A percentile compares a stretch with the other conserved stretches of the same genome.
Evolutionary conservation across 208 protist genomes (phyloP).

Genomic region (Acanthamoeba sp.): DNA sequence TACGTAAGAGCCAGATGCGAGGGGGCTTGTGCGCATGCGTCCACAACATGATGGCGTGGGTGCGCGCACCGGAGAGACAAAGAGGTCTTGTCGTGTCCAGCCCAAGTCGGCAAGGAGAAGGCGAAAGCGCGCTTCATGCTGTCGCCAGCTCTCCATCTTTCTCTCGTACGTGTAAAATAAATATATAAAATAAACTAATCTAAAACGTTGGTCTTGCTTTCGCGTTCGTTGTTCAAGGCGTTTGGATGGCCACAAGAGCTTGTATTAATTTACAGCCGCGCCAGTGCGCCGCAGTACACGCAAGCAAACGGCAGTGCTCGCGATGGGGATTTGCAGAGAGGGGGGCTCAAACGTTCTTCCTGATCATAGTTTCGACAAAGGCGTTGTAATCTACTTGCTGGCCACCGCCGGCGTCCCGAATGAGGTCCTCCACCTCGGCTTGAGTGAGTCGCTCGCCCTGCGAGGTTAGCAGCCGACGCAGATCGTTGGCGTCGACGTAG

Average conservation of each 20-base stretch:
- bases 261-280: not conserved
- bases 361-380: slow-evolving; percentile 55
- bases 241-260: not conserved
- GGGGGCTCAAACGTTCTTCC: slow-evolving; percentile 27
- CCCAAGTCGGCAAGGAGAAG: not conserved
- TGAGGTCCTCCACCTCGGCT: slow-evolving; percentile 56
- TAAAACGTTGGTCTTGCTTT: not conserved
- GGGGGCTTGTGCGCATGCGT: too few species aligned
- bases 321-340: not conserved
- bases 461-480: slow-evolving; percentile 30
- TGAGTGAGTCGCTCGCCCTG: slow-evolving; percentile 12
- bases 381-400: slow-evolving; percentile 57
- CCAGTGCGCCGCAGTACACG: not conserved
- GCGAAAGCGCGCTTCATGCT: not conserved
- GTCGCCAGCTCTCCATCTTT: not conserved
- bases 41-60: too few species aligned
- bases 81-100: not conserved
- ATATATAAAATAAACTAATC: not conserved
- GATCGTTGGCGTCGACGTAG: slow-evolving; percentile 43
- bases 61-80: not conserved
- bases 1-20: too few species aligned
- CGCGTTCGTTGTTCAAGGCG: not conserved
- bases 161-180: not conserved
- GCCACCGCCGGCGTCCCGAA: slow-evolving; percentile 37
- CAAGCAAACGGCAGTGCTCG: too few species aligned